Conservation (phyloP, 140 eudicot species). For the Ambrosia hybrid region DNA sequence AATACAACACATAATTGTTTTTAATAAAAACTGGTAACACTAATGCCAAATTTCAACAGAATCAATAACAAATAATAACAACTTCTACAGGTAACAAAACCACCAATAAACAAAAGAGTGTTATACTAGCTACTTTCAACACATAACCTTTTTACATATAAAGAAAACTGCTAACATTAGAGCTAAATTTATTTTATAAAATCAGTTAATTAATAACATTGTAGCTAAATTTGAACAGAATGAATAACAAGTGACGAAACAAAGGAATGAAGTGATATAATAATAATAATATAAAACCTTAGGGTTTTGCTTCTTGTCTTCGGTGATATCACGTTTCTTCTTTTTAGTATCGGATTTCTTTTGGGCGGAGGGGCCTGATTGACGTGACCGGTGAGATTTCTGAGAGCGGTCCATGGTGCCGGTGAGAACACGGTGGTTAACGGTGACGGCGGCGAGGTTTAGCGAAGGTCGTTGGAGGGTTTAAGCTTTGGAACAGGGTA, state of each 20-base stretch:
- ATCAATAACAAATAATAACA: background rate
- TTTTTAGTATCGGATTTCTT: slow-evolving; percentile 46
- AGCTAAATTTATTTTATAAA: no score
- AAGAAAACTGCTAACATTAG: no score
- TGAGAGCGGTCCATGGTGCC: slow-evolving; percentile 43
- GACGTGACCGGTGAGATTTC: slow-evolving; percentile 61
- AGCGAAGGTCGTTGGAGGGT: slow-evolving; percentile 14
- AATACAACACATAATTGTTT: background rate
- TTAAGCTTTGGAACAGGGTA: no score
- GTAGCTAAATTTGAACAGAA: background rate
- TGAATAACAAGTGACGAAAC: background rate
- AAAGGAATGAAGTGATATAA: background rate
- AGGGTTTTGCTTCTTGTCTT: slow-evolving; percentile 53
- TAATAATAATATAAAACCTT: slow-evolving; percentile 38
- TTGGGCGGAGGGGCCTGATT: slow-evolving; percentile 67
- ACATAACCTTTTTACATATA: no score
- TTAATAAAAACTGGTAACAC: background rate
- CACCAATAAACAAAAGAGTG: no score
- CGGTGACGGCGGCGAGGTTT: slow-evolving; percentile 18
- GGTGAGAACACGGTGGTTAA: slow-evolving; percentile 15
- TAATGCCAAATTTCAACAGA: background rate
- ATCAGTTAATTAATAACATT: no score
- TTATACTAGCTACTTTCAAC: no score
- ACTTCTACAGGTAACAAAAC: no score
- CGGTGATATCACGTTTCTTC: slow-evolving; percentile 43